Evolutionary conservation across 352 stramenopile species (phyloP).

Genomic region (Phytophthora meadii): DNA sequence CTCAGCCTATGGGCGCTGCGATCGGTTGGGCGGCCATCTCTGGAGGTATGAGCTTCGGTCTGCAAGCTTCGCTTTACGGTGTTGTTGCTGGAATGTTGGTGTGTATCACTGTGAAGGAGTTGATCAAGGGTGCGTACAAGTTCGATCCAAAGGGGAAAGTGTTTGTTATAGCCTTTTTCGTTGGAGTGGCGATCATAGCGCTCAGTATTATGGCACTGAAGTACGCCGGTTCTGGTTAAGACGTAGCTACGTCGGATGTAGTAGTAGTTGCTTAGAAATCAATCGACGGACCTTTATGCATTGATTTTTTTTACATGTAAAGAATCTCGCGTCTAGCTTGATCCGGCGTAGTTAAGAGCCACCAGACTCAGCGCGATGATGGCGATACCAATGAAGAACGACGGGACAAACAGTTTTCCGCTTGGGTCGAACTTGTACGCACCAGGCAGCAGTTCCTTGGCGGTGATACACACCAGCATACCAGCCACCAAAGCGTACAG

Average conservation of each 20-base stretch:
- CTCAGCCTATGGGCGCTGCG: slow-evolving; percentile 90
- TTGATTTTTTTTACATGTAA: slow-evolving; percentile 1
- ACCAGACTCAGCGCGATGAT: slow-evolving; percentile 93
- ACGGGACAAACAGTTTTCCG: slow-evolving; percentile 86
- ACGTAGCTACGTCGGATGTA: slow-evolving; percentile 32
- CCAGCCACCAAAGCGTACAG: slow-evolving; percentile 93
- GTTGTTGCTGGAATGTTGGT: slow-evolving; percentile 95
- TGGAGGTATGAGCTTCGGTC: slow-evolving; percentile 62
- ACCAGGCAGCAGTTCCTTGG: slow-evolving; percentile 92
- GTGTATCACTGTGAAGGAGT: slow-evolving; percentile 90
- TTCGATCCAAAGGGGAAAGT: slow-evolving; percentile 89
- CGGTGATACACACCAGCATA: slow-evolving; percentile 94
- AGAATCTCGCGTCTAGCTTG: slow-evolving; percentile 19
- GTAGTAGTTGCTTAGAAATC: slow-evolving; percentile 6
- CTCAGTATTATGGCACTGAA: slow-evolving; percentile 88
- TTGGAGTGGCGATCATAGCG: slow-evolving; percentile 90
- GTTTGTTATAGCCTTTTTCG: slow-evolving; percentile 88
- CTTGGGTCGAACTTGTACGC: slow-evolving; percentile 91
- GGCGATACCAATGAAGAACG: slow-evolving; percentile 87
- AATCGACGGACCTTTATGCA: slow-evolving; percentile 21
- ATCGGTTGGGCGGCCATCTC: slow-evolving; percentile 70
- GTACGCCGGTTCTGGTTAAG: slow-evolving; percentile 60
- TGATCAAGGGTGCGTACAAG: slow-evolving; percentile 71
- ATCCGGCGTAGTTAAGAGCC: slow-evolving; percentile 79
- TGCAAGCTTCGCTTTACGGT: slow-evolving; percentile 92